Evolutionary conservation across 805 yeast species (phyloP), one percentile per base, ranked within the genome.

Genomic region (Kurtzmaniella cleridarum): DNA sequence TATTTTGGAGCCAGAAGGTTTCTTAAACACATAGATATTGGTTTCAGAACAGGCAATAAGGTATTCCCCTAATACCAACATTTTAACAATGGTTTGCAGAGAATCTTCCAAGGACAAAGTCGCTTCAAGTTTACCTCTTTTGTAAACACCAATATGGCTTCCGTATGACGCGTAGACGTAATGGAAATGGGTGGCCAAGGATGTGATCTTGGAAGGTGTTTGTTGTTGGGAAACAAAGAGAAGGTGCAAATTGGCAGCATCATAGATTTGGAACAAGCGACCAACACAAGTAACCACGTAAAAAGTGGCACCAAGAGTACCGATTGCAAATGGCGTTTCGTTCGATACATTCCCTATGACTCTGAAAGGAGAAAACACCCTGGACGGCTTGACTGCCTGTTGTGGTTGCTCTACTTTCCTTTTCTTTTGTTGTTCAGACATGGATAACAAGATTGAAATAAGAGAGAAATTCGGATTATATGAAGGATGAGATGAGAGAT

Each of bases 251-350:
- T 85, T 87, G 26, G 91, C 79, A 51, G 85, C 96, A 64, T 93
- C 98, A 54, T 85, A 93, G 23, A 93, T 87, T 59, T 91, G 98
- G 66, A 93, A 87, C 1, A 91, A 74, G 38, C 79, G 73, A 2
- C 97, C 98, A 16, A 93, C 96, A 33, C 86, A 80, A 0, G 98
- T 91, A 13, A 83, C 95, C 30, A 88, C 78, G 53, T 90, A 84
- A 52, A 84, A 90, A 1, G 95, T 79, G 12, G 86, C 74, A 38
- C 98, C 98, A 42, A 91, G 71, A 2, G 91, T 79, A 20, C 98
- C 95, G 15, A 88, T 69, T 5, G 96, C 85, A 56, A 90, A 87
- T 2, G 98, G 98, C 2, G 74, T 69, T 28, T 77, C 81, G 55
- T 87, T 87, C 23, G 96, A 75, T n/a, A 95, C 95, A 54, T 87